These are phyloP conservation scores for Leptographium galeiforme DNA, from an alignment of 2,329 filamentous ascomycete genomes.

Conservation along the genomic window DNA sequence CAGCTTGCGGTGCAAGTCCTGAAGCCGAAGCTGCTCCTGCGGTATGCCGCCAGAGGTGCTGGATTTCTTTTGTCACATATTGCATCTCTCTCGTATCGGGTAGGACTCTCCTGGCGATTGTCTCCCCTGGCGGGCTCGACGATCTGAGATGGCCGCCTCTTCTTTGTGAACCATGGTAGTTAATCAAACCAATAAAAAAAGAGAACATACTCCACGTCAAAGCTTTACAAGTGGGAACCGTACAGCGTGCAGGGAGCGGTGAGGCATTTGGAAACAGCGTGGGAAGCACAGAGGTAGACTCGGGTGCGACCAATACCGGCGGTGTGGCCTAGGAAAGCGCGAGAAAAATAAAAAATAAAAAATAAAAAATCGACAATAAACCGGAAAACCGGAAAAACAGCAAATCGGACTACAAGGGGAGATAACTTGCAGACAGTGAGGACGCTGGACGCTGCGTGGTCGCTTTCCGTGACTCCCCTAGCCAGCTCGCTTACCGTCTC, in stretches of 20 bases:
- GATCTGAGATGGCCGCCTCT: background rate
- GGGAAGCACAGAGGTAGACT: too few species aligned
- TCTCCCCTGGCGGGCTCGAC: constrained; percentile 18
- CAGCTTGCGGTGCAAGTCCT: background rate
- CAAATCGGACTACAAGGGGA: too few species aligned
- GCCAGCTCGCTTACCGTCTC: background rate
- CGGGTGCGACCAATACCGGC: too few species aligned
- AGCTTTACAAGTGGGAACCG: background rate
- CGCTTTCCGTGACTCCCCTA: background rate
- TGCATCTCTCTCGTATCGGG: constrained; percentile 17
- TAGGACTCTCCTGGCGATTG: constrained; percentile 27
- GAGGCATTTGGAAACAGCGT: background rate
- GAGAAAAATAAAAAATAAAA: too few species aligned
- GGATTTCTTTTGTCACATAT: constrained; percentile 11
- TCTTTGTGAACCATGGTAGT: constrained; percentile 16
- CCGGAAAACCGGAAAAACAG: too few species aligned
- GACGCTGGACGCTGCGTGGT: too few species aligned
- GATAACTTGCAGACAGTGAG: too few species aligned
- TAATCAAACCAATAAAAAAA: constrained; percentile 22
- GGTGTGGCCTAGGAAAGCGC: too few species aligned
- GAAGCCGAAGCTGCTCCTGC: background rate
- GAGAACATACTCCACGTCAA: background rate
- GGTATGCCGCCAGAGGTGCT: constrained; percentile 2
- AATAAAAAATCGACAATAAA: too few species aligned
- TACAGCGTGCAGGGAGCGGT: background rate